phyloP scores from a whole-genome alignment of 305 asterid genomes.

The Fraxinus ornus region DNA sequence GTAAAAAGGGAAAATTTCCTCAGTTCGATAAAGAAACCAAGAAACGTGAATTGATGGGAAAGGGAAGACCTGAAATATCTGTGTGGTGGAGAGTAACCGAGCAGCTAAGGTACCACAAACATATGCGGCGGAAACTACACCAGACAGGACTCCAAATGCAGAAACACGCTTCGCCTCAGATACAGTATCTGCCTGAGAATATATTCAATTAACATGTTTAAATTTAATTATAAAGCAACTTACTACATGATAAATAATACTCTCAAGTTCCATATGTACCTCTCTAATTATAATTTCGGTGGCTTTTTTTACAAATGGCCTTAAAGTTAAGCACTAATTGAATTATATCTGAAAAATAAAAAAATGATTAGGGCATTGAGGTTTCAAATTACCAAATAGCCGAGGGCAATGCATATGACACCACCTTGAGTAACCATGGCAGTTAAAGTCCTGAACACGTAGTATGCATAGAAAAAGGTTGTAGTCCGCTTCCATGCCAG shows the following conservation, averaged over 20 bases:
- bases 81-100: constrained; percentile 50
- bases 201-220: neutral
- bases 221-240: neutral
- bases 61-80: constrained; percentile 42
- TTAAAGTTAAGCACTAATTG: neutral
- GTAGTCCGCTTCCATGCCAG: constrained; percentile 41
- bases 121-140: constrained; percentile 55
- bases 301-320: neutral
- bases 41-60: neutral
- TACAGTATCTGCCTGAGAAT: constrained; percentile 52
- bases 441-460: constrained; percentile 38
- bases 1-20: neutral
- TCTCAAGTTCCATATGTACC: neutral
- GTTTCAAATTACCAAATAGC: constrained; percentile 37
- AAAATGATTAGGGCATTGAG: neutral
- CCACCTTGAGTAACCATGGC: constrained; percentile 47
- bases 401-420: constrained; percentile 42
- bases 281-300: neutral
- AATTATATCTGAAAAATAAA: neutral
- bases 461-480: constrained; percentile 41
- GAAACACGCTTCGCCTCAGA: constrained; percentile 53
- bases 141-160: constrained; percentile 55
- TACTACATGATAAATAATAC: neutral
- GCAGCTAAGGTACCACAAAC: constrained; percentile 59
- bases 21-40: neutral